phyloP scores from a whole-genome alignment of 2,329 filamentous ascomycete genomes.

The Fusarium pseudocircinatum region DNA sequence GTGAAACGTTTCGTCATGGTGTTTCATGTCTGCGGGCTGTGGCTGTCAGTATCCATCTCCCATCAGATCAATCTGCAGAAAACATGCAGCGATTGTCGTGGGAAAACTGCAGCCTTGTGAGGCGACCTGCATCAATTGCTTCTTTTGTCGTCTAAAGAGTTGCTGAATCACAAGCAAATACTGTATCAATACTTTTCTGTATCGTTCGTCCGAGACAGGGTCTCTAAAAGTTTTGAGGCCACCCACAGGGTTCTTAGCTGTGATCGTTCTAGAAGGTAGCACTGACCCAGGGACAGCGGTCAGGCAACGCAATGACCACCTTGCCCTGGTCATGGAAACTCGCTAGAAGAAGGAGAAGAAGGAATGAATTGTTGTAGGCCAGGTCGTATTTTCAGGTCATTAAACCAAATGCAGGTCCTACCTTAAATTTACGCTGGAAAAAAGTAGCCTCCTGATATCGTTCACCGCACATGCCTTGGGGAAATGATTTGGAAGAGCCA shows the following conservation, averaged over 20 bases:
- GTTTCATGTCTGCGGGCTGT: conserved; percentile 37
- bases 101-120: conserved; percentile 13
- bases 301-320: conserved; percentile 38
- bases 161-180: background rate
- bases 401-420: conserved; percentile 8
- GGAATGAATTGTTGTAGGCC: conserved; percentile 31
- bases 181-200: background rate
- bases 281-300: conserved; percentile 30
- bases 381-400: conserved; percentile 16
- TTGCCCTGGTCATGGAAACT: conserved; percentile 40
- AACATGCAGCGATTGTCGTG: background rate
- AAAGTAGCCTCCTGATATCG: background rate
- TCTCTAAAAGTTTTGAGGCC: background rate
- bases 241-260: background rate
- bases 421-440: background rate
- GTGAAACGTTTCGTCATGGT: conserved; percentile 42
- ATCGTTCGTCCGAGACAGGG: background rate
- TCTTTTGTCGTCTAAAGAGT: background rate
- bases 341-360: conserved; percentile 43
- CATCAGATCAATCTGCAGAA: background rate
- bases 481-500: too few species aligned
- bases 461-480: too few species aligned
- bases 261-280: conserved; percentile 31
- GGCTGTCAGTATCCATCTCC: conserved; percentile 1
- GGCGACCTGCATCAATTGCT: conserved; percentile 6